Base-by-base conservation (phyloP, 257 asterid genomes). In the Solanum neorickii region DNA sequence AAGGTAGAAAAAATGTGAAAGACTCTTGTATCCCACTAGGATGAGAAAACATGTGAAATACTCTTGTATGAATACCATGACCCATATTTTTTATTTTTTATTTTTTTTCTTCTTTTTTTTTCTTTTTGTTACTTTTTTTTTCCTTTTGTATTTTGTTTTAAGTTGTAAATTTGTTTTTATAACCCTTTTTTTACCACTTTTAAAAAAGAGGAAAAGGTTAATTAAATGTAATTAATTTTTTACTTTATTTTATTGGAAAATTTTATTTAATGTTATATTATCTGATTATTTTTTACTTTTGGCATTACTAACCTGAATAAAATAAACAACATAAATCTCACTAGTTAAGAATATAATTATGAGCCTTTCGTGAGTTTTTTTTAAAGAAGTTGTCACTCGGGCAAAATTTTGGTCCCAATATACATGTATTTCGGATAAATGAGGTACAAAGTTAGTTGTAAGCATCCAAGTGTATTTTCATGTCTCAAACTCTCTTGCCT, bases 31-130 rank as follows among this genome's bases (percentile, higher is more conserved):
- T 46, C 16, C 33, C 18, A 44, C 25, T 59, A 59, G 35, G 31
- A 27, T 1, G 73, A 20, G 66, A 20, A 20, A 56, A 0, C 25
- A 52, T 16, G 62, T 52, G 62, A 23, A 56, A 56, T n/a, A 4
- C 39, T 35, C 39, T 56, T 18, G n/a, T 56, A 18, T n/a, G 5
- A 56, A 56, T 20, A 56, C 5, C 65, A 56, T 20, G 1, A 56
- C n/a, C 65, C 39, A 35, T 35, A 5, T 4, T 35, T 35, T 35
- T 33, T 5, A 35, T 35, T 35, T 35, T 27, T n/a, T n/a, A n/a
- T 2, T 29, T 1, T 35, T 35, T 35, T 1, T 35, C 4, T 1
- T 4, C 1, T 0, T 35, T 35, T 35, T 35, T 33, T 33, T 33
- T 33, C 5, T 3, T 33, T 5, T 35, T 5, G 7, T 35, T 35